Evolutionary conservation across 2,329 filamentous ascomycete genomes (phyloP), one percentile per base, ranked within the genome.

Genomic region (Paecilomyces dactylethromorphus): DNA sequence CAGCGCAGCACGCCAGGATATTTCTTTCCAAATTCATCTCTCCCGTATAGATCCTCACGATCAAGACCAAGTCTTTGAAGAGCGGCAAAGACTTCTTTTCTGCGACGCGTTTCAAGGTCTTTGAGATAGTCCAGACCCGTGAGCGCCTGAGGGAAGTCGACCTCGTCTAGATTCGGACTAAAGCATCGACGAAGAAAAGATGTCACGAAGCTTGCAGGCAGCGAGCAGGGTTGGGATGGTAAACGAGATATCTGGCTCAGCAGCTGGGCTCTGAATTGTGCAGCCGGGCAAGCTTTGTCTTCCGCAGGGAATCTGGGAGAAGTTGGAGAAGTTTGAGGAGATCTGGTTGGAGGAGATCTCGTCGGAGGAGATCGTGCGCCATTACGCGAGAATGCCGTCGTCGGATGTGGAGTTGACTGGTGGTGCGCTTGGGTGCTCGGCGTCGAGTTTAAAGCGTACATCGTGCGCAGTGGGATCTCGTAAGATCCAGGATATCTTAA

Each of bases 71-170:
- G 74, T 57, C 82, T 78, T 57, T 78, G 73, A 56, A 86, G 75
- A 3, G 84, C 83, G 10, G 78, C 76, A 6, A 76, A 74, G 50
- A 86, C 77, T 65, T 88, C 86, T 58, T 82, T 81, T 60, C 81
- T 79, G 64, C 85, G 79, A 61, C 85, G 78, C 53, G 74, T 80
- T 67, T 88, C 85, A 8, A 88, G 74, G 61, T 87, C 84, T 62
- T 83, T 84, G 56, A 88, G 78, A 68, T 88, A 88, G 71, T 88
- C 86, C 56, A 88, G 75, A 7, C 84, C 85, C 2, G 85, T 86
- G 62, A 88, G 73, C 18, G 85, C 83, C 68, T 88, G 85, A 21
- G 84, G 82, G 63, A 88, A 88, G 71, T 88, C 85, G 59, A 88
- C 85, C 49, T 80, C 72, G 33, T 79, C 76, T 10, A 88, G 69